A percentile compares a stretch with the other conserved stretches of the same genome.
Evolutionary conservation across 345 rosid species (phyloP).

Genomic region (Acer campestre): DNA sequence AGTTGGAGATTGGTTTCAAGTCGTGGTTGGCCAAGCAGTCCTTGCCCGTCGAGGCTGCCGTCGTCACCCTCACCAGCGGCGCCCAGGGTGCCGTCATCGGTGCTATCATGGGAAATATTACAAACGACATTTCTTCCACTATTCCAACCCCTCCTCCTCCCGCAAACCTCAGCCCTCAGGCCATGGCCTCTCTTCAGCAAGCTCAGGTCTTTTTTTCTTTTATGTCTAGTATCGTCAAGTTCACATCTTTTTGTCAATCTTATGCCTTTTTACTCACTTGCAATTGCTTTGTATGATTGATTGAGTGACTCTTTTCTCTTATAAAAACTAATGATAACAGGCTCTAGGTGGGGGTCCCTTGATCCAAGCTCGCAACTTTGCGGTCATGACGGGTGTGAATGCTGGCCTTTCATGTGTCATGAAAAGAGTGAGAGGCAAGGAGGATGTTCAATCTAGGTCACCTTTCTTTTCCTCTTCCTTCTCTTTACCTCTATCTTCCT

Average conservation of each 20-base stretch:
- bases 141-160: constrained; percentile 49
- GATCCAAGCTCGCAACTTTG: constrained; percentile 95
- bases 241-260: background rate
- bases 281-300: background rate
- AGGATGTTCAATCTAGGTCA: constrained; percentile 91
- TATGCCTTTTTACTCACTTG: too few species aligned
- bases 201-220: constrained; percentile 56
- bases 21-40: constrained; percentile 80
- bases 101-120: constrained; percentile 70
- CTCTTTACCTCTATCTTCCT: background rate
- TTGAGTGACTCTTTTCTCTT: too few species aligned
- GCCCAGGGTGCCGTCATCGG: constrained; percentile 89
- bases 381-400: constrained; percentile 90
- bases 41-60: constrained; percentile 71
- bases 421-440: constrained; percentile 93
- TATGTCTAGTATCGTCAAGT: background rate
- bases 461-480: background rate
- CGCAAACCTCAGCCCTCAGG: constrained; percentile 63
- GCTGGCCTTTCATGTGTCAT: constrained; percentile 83
- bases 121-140: constrained; percentile 56
- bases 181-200: constrained; percentile 84
- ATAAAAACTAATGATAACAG: constrained; percentile 35
- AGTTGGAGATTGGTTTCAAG: constrained; percentile 64
- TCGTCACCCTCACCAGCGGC: constrained; percentile 72
- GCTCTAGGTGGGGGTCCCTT: constrained; percentile 88